Evolutionary conservation across 192 early-diverging fungal species (phyloP).

Genomic region (Coemansia sp.): DNA sequence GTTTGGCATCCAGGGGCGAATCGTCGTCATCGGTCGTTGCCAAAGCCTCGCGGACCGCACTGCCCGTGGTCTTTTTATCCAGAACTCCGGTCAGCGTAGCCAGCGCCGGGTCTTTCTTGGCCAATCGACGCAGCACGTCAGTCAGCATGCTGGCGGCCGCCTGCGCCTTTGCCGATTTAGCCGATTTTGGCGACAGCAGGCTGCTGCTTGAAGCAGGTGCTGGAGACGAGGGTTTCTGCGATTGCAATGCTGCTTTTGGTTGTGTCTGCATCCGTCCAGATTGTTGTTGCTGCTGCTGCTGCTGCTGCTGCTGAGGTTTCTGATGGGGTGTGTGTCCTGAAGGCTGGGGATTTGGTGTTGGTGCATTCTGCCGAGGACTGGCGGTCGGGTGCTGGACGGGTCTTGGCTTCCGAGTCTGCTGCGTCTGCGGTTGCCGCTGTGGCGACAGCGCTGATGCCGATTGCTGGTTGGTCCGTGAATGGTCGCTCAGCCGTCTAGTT

Average conservation of each 20-base stretch:
- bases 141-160: constrained; percentile 47
- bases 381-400: not conserved
- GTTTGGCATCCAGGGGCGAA: constrained; percentile 44
- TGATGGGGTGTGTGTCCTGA: not conserved
- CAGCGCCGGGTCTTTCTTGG: constrained; percentile 30
- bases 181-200: not conserved
- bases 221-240: not conserved
- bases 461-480: not conserved
- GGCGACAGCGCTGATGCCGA: not conserved
- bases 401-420: constrained; percentile 10
- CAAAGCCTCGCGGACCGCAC: not conserved
- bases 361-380: not conserved
- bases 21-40: constrained; percentile 9
- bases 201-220: not conserved
- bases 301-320: constrained; percentile 3
- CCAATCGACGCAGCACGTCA: constrained; percentile 40
- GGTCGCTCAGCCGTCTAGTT: not conserved
- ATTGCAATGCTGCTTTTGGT: not conserved
- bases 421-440: not conserved
- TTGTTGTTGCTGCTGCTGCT: constrained; percentile 16
- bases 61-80: not conserved
- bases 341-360: not conserved
- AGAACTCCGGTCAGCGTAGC: constrained; percentile 19
- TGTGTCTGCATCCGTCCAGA: not conserved
- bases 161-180: constrained; percentile 45